phyloP scores from a whole-genome alignment of 306 rosid species.

The Dalbergia oliveri region DNA sequence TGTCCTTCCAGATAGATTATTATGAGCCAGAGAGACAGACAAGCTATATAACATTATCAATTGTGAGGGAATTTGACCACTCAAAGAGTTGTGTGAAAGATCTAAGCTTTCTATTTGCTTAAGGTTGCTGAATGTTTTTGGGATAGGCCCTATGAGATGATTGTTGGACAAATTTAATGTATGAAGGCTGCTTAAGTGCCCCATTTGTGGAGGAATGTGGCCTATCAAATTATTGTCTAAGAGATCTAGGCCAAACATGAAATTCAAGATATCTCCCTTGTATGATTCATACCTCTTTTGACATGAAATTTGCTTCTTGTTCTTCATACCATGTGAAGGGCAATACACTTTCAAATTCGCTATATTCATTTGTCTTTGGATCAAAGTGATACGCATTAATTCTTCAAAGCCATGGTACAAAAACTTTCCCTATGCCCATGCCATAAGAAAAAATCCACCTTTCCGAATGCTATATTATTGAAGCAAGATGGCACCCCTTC shows the following conservation, averaged over 20 bases:
- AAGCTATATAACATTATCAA: background rate
- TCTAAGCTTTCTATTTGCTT: constrained; percentile 14
- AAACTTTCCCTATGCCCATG: background rate
- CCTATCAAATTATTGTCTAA: no score
- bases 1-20: constrained; percentile 29
- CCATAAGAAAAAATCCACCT: background rate
- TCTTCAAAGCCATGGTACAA: background rate
- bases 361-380: background rate
- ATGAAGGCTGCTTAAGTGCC: no score
- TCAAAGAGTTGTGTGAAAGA: constrained; percentile 20
- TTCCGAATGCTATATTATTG: background rate
- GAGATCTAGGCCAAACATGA: no score
- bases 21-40: background rate
- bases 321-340: background rate
- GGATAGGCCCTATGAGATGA: no score
- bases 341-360: background rate
- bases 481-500: constrained; percentile 15
- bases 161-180: no score
- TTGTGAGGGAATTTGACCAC: constrained; percentile 20
- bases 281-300: constrained; percentile 40
- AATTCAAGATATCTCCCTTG: no score
- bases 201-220: no score
- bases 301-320: constrained; percentile 13
- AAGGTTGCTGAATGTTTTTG: no score
- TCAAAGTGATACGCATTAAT: background rate